Evolutionary conservation across 1,284 basidiomycete species (phyloP), one percentile per base, ranked within the genome.

Genomic region (Grifola frondosa): DNA sequence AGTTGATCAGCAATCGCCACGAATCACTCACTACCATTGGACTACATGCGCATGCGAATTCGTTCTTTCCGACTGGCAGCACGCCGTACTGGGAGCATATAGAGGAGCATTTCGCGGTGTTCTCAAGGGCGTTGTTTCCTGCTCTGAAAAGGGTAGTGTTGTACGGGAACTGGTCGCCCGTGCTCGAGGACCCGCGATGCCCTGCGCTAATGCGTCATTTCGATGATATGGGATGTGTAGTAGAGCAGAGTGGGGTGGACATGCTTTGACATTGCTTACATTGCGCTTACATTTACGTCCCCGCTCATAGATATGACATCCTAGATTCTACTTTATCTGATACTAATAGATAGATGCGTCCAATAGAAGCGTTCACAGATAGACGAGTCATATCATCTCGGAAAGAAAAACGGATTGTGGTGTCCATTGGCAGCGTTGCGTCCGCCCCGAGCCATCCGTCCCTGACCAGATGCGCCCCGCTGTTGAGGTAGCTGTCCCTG

Each of bases 81-180:
- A 56, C 61, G 36, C 49, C 59, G 35, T 57, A 64, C 19, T 78
- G 74, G 73, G 54, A 53, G 22, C 65, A 74, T 44, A 57, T 82
- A 24, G 64, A 68, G 28, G 56, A 51, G 9, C 79, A 84, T 50
- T 70, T 83, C 37, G 53, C 62, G 23, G 61, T 70, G 28, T 65
- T 78, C 41, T 56, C 59, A 11, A 50, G 63, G 30, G 54, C 42
- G 3, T 53, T 50, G 19, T 70, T 77, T 48, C 70, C 75, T 9
- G 56, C 61, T 21, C 64, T 80, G 28, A 57, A 57, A 32, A 52
- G 48, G 12, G 45, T 81, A 5, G 40, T 69, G 29, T 56, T 80
- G n/a, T 67, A 78, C 41, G 80, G 79, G 2, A 63, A 77, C 36
- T 81, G 79, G 77, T 60, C 56, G 21, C 51, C 58, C 15, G 40